Evolutionary conservation across 2,329 filamentous ascomycete species (phyloP), one percentile per base, ranked within the genome.

Genomic region (Diaporthe vaccinii): DNA sequence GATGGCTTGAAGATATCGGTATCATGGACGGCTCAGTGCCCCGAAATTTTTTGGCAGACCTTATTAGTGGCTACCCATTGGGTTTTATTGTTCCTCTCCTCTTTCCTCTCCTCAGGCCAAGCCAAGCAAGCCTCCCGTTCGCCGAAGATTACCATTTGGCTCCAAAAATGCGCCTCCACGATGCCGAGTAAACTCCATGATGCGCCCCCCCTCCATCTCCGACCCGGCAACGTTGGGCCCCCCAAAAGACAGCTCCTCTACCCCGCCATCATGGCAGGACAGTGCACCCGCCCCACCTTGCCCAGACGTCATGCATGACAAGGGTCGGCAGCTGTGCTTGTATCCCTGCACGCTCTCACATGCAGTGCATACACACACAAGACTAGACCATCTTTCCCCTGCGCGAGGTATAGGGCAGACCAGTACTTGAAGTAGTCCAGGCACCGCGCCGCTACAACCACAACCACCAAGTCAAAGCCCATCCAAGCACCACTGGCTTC

Each of bases 131-230:
- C n/a, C 41, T 3, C 17, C 28, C 55, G 36, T 17, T 58, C 69
- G 69, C 69, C 69, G 55, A 72, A 59, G 55, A 39, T 72, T 72
- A 41, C 49, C 57, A 61, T 62, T 51, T 49, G 67, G 62, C 22
- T 61, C 72, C 72, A 53, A 44, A 70, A 53, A 36, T 46, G 28
- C 55, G n/a, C 67, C 65, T 71, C 67, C 62, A 49, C 58, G 74
- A 77, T 77, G 73, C 76, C 76, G 76, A 77, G 67, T 41, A 77
- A 77, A 77, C 74, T 77, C 76, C 76, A 76, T 76, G 75, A 72
- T 53, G 68, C 53, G 36, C 41, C 51, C 53, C 53, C 73, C 28
- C 20, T 49, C 57, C 34, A 25, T 20, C 51, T 44, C 41, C 25
- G 28, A 49, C 39, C 20, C n/a, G 31, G 31, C 49, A 39, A 36